Evolutionary conservation across 768 basidiomycete species (phyloP).

Genomic region (Agaricus bisporus): DNA sequence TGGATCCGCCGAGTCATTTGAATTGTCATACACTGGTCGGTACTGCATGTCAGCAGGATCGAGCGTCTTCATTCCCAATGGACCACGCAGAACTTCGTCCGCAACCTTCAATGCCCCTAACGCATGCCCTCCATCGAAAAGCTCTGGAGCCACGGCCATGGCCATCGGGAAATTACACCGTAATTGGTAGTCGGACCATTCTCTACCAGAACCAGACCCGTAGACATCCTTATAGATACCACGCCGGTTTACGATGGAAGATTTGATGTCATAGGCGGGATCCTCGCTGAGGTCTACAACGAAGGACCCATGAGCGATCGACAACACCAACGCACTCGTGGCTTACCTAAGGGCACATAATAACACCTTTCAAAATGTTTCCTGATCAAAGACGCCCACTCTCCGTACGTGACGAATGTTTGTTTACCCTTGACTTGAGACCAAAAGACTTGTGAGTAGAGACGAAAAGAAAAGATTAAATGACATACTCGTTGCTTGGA

Average conservation of each 20-base stretch:
- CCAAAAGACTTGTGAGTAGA: not conserved
- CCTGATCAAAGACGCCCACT: conserved; percentile 86
- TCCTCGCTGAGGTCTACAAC: conserved; percentile 66
- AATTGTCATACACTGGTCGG: conserved; percentile 88
- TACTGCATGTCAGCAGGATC: conserved; percentile 87
- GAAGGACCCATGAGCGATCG: not conserved
- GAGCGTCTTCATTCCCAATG: conserved; percentile 95
- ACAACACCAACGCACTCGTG: not conserved
- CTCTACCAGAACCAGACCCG: conserved; percentile 78
- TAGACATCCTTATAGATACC: conserved; percentile 99
- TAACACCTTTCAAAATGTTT: conserved; percentile 85
- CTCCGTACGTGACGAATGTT: conserved; percentile 75
- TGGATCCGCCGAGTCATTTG: conserved; percentile 83
- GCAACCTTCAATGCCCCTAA: conserved; percentile 75
- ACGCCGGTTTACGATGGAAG: conserved; percentile 73
- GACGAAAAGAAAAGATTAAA: not conserved
- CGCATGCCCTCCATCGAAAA: conserved; percentile 80
- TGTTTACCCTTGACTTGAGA: conserved; percentile 61
- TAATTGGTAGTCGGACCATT: conserved; percentile 98
- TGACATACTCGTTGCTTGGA: conserved; percentile 67
- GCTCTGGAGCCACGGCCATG: conserved; percentile 94
- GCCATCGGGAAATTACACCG: conserved; percentile 92
- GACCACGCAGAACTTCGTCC: conserved; percentile 75
- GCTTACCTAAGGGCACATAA: conserved; percentile 74
- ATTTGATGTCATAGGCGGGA: conserved; percentile 58